Conservation (phyloP, 345 rosid genomes). For the Viola odorata region DNA sequence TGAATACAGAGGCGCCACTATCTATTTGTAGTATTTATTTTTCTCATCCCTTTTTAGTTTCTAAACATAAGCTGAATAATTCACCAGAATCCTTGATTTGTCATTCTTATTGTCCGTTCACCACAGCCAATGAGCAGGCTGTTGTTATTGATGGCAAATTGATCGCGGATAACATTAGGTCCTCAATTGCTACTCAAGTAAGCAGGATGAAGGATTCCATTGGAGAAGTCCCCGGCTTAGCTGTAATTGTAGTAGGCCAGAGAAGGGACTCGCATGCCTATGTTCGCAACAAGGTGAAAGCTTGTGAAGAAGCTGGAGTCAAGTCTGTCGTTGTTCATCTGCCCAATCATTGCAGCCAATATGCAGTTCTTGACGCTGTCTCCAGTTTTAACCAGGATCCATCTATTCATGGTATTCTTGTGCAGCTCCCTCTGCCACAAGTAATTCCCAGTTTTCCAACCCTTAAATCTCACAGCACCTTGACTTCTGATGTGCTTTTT, state of each 20-base stretch:
- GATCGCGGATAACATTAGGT: constrained; percentile 70
- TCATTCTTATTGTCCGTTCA: not conserved
- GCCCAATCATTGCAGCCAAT: constrained; percentile 56
- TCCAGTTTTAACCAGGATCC: constrained; percentile 49
- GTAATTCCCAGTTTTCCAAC: constrained; percentile 35
- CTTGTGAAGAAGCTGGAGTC: constrained; percentile 83
- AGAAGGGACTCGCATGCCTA: constrained; percentile 76
- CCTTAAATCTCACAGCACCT: not conserved
- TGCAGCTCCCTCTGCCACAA: constrained; percentile 91
- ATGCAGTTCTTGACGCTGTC: constrained; percentile 40
- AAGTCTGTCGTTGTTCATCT: constrained; percentile 58
- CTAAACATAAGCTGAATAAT: too few species aligned
- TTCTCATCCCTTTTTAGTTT: not conserved
- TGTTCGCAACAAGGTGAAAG: constrained; percentile 74
- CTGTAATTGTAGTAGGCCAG: constrained; percentile 71
- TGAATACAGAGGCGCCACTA: not conserved
- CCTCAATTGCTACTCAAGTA: constrained; percentile 50
- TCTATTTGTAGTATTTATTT: not conserved
- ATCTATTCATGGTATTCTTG: constrained; percentile 81
- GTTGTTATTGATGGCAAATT: constrained; percentile 66
- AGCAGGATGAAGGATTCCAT: constrained; percentile 62
- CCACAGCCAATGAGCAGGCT: constrained; percentile 40
- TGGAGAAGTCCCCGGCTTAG: constrained; percentile 80
- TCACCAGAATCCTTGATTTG: not conserved
- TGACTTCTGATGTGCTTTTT: not conserved